These are phyloP conservation scores for Calonectria henricotiae DNA, from an alignment of 2,329 filamentous ascomycete genomes.

Conservation along the genomic window DNA sequence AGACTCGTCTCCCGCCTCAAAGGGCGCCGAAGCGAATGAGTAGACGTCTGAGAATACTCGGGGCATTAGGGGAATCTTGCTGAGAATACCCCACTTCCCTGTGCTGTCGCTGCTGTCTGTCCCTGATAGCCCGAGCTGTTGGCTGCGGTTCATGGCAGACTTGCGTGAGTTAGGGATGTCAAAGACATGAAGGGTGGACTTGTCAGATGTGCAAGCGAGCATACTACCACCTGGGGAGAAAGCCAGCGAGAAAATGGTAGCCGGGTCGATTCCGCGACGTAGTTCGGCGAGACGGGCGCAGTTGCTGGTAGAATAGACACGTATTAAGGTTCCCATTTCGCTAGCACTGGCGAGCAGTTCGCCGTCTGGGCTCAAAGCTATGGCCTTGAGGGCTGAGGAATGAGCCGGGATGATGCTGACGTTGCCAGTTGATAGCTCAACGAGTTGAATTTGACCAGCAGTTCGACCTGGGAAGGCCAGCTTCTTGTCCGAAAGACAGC, in stretches of 20 bases:
- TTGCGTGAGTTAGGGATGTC: conserved; percentile 79
- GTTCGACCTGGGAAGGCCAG: conserved; percentile 92
- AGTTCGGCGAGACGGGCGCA: conserved; percentile 88
- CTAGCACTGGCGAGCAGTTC: conserved; percentile 91
- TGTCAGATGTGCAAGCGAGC: conserved; percentile 95
- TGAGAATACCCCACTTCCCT: conserved; percentile 89
- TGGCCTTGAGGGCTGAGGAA: conserved; percentile 81
- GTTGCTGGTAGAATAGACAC: conserved; percentile 86
- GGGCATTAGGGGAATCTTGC: conserved; percentile 88
- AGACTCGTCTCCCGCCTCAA: conserved; percentile 86
- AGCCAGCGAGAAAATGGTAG: conserved; percentile 88
- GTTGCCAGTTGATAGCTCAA: conserved; percentile 83
- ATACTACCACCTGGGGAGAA: conserved; percentile 87
- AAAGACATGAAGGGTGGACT: conserved; percentile 95
- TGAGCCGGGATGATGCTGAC: conserved; percentile 97
- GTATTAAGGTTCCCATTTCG: conserved; percentile 90
- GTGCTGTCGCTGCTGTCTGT: conserved; percentile 68
- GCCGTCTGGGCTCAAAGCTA: conserved; percentile 86
- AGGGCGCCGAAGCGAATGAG: conserved; percentile 85
- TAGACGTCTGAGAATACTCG: conserved; percentile 92
- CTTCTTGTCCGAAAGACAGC: conserved; percentile 81
- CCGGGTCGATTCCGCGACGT: conserved; percentile 89
- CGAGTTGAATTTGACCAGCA: conserved; percentile 89
- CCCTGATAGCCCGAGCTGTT: conserved; percentile 51
- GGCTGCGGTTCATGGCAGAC: conserved; percentile 55